phyloP scores from a whole-genome alignment of 768 basidiomycete genomes.

The Paxillus involutus region DNA sequence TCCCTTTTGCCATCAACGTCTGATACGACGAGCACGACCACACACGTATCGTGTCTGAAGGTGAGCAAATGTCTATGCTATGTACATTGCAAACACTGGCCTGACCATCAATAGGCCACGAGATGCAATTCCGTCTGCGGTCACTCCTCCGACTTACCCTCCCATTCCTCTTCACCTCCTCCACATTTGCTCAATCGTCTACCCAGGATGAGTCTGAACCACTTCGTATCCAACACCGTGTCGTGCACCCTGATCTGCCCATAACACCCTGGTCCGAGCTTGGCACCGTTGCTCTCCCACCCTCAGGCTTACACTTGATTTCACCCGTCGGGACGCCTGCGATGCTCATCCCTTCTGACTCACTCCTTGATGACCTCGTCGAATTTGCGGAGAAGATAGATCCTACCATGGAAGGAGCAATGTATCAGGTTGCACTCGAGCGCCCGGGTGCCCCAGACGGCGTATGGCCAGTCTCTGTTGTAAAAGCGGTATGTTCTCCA shows the following conservation, averaged over 20 bases:
- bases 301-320: slow-evolving; percentile 25
- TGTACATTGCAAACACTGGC: no score
- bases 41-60: no score
- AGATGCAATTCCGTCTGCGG: slow-evolving; percentile 2
- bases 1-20: background rate
- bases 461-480: slow-evolving; percentile 31
- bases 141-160: background rate
- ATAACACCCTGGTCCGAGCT: slow-evolving; percentile 23
- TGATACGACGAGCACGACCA: slow-evolving; percentile 5
- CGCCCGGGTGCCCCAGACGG: slow-evolving; percentile 42
- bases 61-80: no score
- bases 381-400: slow-evolving; percentile 42
- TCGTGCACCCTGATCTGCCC: slow-evolving; percentile 32
- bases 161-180: slow-evolving; percentile 12
- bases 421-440: slow-evolving; percentile 74
- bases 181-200: slow-evolving; percentile 9
- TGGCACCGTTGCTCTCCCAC: slow-evolving; percentile 24
- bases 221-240: slow-evolving; percentile 27
- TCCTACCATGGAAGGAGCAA: slow-evolving; percentile 38
- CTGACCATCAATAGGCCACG: background rate
- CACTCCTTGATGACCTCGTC: slow-evolving; percentile 45
- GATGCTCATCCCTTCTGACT: slow-evolving; percentile 39
- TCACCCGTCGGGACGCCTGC: slow-evolving; percentile 35
- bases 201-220: slow-evolving; percentile 2
- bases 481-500: slow-evolving; percentile 51